Conservation (phyloP, 768 basidiomycete species). For the Tricholoma matsutake region DNA sequence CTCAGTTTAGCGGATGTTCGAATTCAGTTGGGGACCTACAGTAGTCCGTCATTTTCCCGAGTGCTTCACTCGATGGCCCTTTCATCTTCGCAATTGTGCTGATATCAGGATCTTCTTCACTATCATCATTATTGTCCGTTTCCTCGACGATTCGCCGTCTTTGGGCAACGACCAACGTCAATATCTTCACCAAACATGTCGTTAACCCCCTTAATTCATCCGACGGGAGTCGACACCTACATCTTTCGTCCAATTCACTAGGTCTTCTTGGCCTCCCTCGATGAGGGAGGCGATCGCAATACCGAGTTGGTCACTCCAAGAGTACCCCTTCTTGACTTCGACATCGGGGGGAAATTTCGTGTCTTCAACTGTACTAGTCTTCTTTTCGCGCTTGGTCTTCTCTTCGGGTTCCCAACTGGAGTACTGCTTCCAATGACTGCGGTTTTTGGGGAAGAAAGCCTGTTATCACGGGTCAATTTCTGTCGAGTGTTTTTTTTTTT, state of each 20-base stretch:
- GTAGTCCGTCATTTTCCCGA: conserved; percentile 70
- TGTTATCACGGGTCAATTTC: conserved; percentile 22
- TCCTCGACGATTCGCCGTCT: conserved; percentile 61
- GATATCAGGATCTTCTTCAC: conserved; percentile 22
- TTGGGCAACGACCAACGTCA: conserved; percentile 55
- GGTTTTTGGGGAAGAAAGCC: conserved; percentile 90
- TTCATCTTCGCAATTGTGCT: conserved; percentile 21
- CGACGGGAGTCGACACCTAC: conserved; percentile 41
- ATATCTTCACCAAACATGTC: conserved; percentile 42
- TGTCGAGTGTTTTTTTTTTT: neutral
- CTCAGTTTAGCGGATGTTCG: conserved; percentile 1
- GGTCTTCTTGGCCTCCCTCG: conserved; percentile 56
- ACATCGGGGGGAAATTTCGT: conserved; percentile 61
- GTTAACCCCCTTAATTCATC: neutral
- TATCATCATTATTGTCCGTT: conserved; percentile 36
- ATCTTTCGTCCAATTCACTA: conserved; percentile 80
- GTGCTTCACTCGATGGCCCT: conserved; percentile 65
- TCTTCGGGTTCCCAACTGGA: conserved; percentile 71
- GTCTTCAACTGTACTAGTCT: conserved; percentile 34
- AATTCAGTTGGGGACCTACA: conserved; percentile 44
- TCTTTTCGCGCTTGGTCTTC: conserved; percentile 33
- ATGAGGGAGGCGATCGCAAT: conserved; percentile 76
- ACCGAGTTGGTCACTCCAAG: conserved; percentile 87
- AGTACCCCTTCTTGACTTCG: conserved; percentile 81
- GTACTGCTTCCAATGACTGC: conserved; percentile 81